phyloP scores from a whole-genome alignment of 2,329 filamentous ascomycete genomes.

The Monilinia polystroma region DNA sequence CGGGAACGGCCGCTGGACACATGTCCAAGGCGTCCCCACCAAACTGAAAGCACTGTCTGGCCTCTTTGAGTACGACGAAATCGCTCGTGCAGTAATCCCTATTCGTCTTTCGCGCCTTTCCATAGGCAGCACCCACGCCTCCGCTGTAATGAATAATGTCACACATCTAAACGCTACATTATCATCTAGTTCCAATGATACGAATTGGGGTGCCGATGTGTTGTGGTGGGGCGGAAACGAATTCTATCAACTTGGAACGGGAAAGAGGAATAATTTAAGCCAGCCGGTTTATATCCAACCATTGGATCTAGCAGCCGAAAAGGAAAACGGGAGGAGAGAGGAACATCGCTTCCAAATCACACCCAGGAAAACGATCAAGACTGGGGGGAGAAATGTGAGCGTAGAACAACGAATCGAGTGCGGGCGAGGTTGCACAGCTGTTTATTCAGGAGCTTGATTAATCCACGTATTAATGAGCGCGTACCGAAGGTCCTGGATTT shows the following conservation, averaged over 20 bases:
- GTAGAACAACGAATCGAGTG: constrained; percentile 89
- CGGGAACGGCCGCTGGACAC: constrained; percentile 86
- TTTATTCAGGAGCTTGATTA: constrained; percentile 63
- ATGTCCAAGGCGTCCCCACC: constrained; percentile 72
- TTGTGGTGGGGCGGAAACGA: constrained; percentile 96
- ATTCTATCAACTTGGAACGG: constrained; percentile 87
- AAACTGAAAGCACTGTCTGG: constrained; percentile 83
- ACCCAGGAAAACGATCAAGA: constrained; percentile 66
- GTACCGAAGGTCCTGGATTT: not conserved
- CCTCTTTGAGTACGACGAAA: constrained; percentile 85
- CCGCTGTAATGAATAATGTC: constrained; percentile 80
- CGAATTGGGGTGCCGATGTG: constrained; percentile 85
- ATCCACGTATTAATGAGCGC: not conserved
- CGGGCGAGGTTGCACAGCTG: constrained; percentile 75
- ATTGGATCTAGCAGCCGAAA: constrained; percentile 64
- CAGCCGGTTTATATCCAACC: constrained; percentile 77
- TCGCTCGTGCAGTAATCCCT: constrained; percentile 62
- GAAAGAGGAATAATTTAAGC: constrained; percentile 77
- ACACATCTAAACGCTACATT: constrained; percentile 55
- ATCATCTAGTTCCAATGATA: constrained; percentile 58
- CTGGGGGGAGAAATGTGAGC: constrained; percentile 68
- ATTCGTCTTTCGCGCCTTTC: constrained; percentile 74
- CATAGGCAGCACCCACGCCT: constrained; percentile 76
- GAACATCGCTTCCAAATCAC: constrained; percentile 78
- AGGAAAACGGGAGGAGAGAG: constrained; percentile 61